Base-by-base conservation (phyloP, 2,329 filamentous ascomycete genomes). In the Penicillium sp. region DNA sequence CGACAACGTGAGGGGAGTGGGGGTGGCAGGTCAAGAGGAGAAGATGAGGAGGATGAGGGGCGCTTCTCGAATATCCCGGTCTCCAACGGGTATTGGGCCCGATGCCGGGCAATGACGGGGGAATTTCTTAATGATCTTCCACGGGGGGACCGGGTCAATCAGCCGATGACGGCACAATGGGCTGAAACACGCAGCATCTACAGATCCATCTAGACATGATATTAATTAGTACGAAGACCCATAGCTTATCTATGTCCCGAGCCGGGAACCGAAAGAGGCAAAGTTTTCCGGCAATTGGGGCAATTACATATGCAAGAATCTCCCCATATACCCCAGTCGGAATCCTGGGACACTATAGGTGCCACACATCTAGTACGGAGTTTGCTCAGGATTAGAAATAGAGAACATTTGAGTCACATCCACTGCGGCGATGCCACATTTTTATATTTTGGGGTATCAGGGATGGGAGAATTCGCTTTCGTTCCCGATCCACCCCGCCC, bases 1-100 rank as follows among this genome's bases (percentile, higher is more conserved):
- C 41, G 44, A 43, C 46, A 41, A 10, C 4, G 50, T 59, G 64
- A 60, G 63, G 60, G 60, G 60, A 59, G 58, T 60, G 56, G 53
- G 58, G 61, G 53, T 59, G 31, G 39, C 31, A 56, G 27, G 51
- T 54, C 51, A 31, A 55, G 51, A 59, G 45, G 37, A 63, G 39
- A 52, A 51, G 35, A 46, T 47, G 57, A 54, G 52, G 51, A 56
- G 50, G 50, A 57, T 53, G 60, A 57, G 52, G 58, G 58, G 56
- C 31, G 13, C 29, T 44, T 49, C 33, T 39, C 27, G 19, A 33
- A 31, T 8, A 19, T 37, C 21, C 37, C 33, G 39, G 33, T 55
- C 56, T 58, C 58, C 58, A 62, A 60, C 60, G 58, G 60, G 22
- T 45, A 26, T 31, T 43, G 44, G 56, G 39, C 16, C 58, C 58